A percentile compares a stretch with the other conserved stretches of the same genome.
phyloP scores from a whole-genome alignment of 2,329 filamentous ascomycete genomes.

The Paecilomyces formosus region DNA sequence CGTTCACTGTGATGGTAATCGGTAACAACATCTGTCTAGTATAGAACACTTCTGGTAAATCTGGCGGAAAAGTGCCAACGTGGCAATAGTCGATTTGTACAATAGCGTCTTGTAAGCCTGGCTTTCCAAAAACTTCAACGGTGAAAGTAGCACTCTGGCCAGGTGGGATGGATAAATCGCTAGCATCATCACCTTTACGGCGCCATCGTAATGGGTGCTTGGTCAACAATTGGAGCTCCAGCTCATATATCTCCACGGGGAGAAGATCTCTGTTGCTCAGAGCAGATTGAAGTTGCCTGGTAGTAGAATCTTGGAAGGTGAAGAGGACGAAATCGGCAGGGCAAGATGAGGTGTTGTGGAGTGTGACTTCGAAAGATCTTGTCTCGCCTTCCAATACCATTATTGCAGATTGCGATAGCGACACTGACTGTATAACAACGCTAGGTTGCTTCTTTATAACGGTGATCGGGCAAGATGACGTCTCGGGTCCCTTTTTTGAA shows the following conservation, averaged over 20 bases:
- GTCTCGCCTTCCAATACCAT: slow-evolving; percentile 92
- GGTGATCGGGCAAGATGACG: slow-evolving; percentile 48
- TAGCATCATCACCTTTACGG: slow-evolving; percentile 39
- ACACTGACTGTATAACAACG: slow-evolving; percentile 66
- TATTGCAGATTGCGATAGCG: slow-evolving; percentile 72
- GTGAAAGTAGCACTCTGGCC: slow-evolving; percentile 64
- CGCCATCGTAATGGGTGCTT: slow-evolving; percentile 59
- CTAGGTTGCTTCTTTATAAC: slow-evolving; percentile 76
- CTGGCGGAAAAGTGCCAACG: slow-evolving; percentile 61
- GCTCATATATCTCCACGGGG: slow-evolving; percentile 74
- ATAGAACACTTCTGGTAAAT: slow-evolving; percentile 67
- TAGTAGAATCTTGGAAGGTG: slow-evolving; percentile 84
- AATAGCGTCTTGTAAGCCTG: slow-evolving; percentile 69
- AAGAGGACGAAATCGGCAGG: slow-evolving; percentile 79
- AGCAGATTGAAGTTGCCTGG: slow-evolving; percentile 65
- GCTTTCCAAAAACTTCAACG: slow-evolving; percentile 79
- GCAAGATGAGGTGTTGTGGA: slow-evolving; percentile 70
- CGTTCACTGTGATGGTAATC: slow-evolving; percentile 83
- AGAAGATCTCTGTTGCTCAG: slow-evolving; percentile 69
- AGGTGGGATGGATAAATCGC: slow-evolving; percentile 57
- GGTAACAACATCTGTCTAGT: slow-evolving; percentile 76
- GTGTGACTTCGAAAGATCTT: slow-evolving; percentile 66
- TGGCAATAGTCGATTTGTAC: slow-evolving; percentile 83
- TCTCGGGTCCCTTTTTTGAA: slow-evolving; percentile 26
- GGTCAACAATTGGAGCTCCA: slow-evolving; percentile 70